Evolutionary conservation across 306 rosid genomes (phyloP).

Genomic region (Citrullus amarus): DNA sequence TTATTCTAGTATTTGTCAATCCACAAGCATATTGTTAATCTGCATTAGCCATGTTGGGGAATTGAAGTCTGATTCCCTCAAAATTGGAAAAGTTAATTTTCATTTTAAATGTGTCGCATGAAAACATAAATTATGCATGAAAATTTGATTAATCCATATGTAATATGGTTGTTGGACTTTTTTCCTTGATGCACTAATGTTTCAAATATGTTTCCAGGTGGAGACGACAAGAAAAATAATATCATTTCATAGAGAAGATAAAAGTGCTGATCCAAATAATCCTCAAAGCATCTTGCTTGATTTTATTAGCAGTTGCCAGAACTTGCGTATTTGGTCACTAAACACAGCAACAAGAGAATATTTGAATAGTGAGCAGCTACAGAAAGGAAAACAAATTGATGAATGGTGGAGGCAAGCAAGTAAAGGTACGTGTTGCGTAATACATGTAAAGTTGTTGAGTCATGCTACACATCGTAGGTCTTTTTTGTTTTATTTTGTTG

Average conservation of each 20-base stretch:
- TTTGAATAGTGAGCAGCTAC: constrained; percentile 90
- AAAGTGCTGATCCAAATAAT: constrained; percentile 72
- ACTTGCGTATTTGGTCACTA: constrained; percentile 96
- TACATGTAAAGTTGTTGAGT: not conserved
- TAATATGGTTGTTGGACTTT: not conserved
- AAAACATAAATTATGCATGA: not conserved
- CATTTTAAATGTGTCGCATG: not conserved
- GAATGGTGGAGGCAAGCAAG: constrained; percentile 99
- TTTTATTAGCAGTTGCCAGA: constrained; percentile 92
- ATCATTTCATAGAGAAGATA: constrained; percentile 91
- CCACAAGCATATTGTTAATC: not conserved
- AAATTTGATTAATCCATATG: not conserved
- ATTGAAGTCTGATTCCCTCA: not conserved
- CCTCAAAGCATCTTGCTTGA: constrained; percentile 89
- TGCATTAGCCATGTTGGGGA: not conserved
- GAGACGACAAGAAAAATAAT: constrained; percentile 88
- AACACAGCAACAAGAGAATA: constrained; percentile 83
- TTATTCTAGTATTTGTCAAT: not conserved
- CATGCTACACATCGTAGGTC: not conserved
- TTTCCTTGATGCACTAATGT: not conserved
- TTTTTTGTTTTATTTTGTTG: not conserved
- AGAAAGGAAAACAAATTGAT: constrained; percentile 97
- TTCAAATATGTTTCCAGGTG: constrained; percentile 37
- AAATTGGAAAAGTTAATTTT: not conserved
- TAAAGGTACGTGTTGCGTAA: constrained; percentile 47